Evolutionary conservation across 148 eudicot species (phyloP).

Genomic region (Chenopodium formosanum): DNA sequence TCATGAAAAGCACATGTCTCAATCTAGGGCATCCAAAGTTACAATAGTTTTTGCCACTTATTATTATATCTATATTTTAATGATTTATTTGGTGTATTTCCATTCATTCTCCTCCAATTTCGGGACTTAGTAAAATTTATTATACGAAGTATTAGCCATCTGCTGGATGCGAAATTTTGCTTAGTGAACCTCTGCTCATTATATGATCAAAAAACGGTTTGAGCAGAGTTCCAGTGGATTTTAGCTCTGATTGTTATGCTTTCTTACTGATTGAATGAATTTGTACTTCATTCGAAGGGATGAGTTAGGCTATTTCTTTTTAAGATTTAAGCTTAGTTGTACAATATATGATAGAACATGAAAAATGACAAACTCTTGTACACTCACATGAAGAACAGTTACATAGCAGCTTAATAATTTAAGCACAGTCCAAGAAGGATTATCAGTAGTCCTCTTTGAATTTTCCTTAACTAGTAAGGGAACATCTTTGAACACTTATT

Average conservation of each 20-base stretch:
- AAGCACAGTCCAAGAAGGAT: too few species aligned
- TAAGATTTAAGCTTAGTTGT: background rate
- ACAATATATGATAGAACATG: background rate
- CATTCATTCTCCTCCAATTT: background rate
- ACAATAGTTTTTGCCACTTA: background rate
- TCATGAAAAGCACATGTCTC: conserved; percentile 21
- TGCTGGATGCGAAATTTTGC: too few species aligned
- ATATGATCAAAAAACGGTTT: too few species aligned
- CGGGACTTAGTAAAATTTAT: background rate
- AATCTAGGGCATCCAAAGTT: conserved; percentile 15
- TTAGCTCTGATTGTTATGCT: background rate
- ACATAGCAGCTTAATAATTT: background rate
- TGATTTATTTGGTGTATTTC: background rate
- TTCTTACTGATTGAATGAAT: background rate
- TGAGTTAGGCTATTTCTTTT: background rate
- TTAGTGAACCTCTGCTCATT: too few species aligned
- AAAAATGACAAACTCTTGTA: background rate
- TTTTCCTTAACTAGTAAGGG: too few species aligned
- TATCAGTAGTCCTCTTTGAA: too few species aligned
- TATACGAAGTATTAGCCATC: too few species aligned
- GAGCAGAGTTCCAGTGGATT: background rate
- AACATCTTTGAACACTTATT: too few species aligned
- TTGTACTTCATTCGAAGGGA: background rate
- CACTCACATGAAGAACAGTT: conserved; percentile 1
- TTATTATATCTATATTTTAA: background rate